A percentile compares a stretch with the other conserved stretches of the same genome.
phyloP scores from a whole-genome alignment of 2,329 filamentous ascomycete species.

The Ascochyta clinopodiicola region DNA sequence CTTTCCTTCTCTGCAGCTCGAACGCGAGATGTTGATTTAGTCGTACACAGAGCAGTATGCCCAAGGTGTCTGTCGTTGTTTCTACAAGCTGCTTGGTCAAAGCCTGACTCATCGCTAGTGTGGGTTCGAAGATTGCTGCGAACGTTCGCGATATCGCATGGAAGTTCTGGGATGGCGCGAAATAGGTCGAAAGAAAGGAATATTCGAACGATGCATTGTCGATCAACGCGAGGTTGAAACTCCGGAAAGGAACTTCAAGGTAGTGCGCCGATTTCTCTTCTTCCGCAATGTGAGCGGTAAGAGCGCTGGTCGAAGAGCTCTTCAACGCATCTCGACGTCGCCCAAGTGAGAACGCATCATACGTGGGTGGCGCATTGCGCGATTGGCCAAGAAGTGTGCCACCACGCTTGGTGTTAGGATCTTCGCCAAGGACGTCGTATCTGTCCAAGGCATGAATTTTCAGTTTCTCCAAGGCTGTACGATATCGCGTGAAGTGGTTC shows the following conservation, averaged over 20 bases:
- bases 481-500: constrained; percentile 89
- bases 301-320: constrained; percentile 73
- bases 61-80: constrained; percentile 81
- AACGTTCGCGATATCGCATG: constrained; percentile 83
- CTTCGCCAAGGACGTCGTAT: constrained; percentile 81
- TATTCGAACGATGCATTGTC: constrained; percentile 97
- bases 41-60: constrained; percentile 87
- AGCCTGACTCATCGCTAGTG: constrained; percentile 80
- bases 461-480: constrained; percentile 81
- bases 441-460: constrained; percentile 84
- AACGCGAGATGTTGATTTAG: constrained; percentile 95
- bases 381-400: constrained; percentile 48
- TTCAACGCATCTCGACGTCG: constrained; percentile 83
- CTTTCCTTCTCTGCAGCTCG: constrained; percentile 86
- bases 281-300: constrained; percentile 89
- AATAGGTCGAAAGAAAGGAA: constrained; percentile 89
- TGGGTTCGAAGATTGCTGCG: constrained; percentile 85
- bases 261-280: constrained; percentile 87
- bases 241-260: constrained; percentile 87
- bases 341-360: constrained; percentile 90
- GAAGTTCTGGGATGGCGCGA: constrained; percentile 77
- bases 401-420: constrained; percentile 70
- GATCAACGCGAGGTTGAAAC: constrained; percentile 91
- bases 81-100: constrained; percentile 79
- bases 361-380: constrained; percentile 61